These are phyloP conservation scores for Cladophialophora chaetospira DNA, from an alignment of 2,329 filamentous ascomycete species.

Conservation along the genomic window DNA sequence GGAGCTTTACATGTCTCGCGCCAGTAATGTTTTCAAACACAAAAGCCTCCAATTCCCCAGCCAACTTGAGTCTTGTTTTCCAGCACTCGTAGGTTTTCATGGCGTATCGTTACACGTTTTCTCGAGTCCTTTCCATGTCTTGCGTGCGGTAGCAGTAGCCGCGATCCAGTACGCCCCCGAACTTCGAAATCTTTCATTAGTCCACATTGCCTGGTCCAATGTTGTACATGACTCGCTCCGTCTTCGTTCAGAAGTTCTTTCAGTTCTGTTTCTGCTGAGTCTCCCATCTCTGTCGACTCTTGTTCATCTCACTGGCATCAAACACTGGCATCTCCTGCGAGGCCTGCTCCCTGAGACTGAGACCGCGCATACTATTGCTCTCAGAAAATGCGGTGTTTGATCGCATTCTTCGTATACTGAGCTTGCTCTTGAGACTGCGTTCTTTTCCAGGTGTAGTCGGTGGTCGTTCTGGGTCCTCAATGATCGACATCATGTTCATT, in stretches of 20 bases:
- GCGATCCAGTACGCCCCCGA: conserved; percentile 16
- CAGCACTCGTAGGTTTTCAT: conserved; percentile 19
- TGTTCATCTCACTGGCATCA: conserved; percentile 53
- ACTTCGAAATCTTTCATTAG: conserved; percentile 16
- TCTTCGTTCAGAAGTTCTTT: conserved; percentile 15
- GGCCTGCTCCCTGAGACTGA: conserved; percentile 33
- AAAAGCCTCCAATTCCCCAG: conserved; percentile 10
- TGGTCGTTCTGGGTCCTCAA: conserved; percentile 18
- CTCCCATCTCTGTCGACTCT: conserved; percentile 51
- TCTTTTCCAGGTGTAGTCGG: conserved; percentile 31
- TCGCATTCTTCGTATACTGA: conserved; percentile 41
- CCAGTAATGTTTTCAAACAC: conserved; percentile 16
- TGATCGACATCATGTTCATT: background rate
- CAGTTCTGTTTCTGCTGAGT: conserved; percentile 39
- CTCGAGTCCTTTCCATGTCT: conserved; percentile 6
- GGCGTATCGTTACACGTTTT: conserved; percentile 27
- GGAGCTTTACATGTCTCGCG: conserved; percentile 21
- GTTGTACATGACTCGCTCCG: conserved; percentile 16
- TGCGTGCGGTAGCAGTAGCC: conserved; percentile 30
- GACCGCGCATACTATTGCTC: conserved; percentile 37
- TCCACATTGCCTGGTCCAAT: conserved; percentile 20
- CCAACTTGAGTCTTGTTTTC: conserved; percentile 8
- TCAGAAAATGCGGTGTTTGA: conserved; percentile 37
- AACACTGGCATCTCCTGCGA: conserved; percentile 41
- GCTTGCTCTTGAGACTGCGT: conserved; percentile 32